A percentile compares a stretch with the other conserved stretches of the same genome.
phyloP scores from a whole-genome alignment of 768 basidiomycete species.

The Boletus fagicola region DNA sequence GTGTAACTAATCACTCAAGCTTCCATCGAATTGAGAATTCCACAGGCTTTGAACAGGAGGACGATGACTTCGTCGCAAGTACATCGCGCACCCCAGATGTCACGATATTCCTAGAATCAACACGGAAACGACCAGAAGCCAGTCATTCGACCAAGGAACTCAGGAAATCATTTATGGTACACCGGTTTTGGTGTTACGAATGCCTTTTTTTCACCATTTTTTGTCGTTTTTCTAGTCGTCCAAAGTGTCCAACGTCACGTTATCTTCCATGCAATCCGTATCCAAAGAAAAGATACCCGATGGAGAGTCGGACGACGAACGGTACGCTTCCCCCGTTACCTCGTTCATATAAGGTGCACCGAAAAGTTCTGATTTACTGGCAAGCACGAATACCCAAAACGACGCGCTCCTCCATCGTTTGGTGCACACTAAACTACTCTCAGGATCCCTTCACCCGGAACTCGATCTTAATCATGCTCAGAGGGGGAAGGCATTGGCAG shows the following conservation, averaged over 20 bases:
- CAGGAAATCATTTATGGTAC: conserved; percentile 76
- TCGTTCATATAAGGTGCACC: neutral
- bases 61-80: conserved; percentile 44
- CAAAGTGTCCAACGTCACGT: conserved; percentile 61
- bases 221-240: conserved; percentile 58
- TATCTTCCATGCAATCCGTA: conserved; percentile 16
- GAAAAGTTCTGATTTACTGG: neutral
- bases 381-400: conserved; percentile 72
- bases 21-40: neutral
- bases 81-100: conserved; percentile 42
- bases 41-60: conserved; percentile 42
- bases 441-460: conserved; percentile 66
- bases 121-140: conserved; percentile 20
- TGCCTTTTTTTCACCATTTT: conserved; percentile 8
- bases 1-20: neutral
- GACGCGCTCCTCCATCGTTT: conserved; percentile 76
- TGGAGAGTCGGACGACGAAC: conserved; percentile 55
- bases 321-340: conserved; percentile 33
- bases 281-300: conserved; percentile 23
- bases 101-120: conserved; percentile 54
- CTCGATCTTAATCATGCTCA: conserved; percentile 63
- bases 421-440: conserved; percentile 75
- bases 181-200: neutral
- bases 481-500: conserved; percentile 70
- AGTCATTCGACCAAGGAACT: conserved; percentile 37